Evolutionary conservation across 345 rosid genomes (phyloP).

Genomic region (Citrus mangshanensis): DNA sequence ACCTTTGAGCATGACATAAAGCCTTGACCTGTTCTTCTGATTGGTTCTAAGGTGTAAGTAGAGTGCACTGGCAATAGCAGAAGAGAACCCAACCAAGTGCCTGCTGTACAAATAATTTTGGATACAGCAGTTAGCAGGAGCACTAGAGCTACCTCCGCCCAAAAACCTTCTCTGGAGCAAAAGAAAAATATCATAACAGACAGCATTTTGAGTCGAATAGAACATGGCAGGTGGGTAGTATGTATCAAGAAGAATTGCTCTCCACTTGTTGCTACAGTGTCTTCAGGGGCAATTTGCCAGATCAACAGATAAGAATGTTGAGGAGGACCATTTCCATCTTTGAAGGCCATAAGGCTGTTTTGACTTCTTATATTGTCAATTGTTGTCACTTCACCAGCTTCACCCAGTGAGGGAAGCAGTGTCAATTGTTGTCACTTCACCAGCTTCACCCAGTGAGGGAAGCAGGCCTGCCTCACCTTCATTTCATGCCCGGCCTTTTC

Average conservation of each 20-base stretch:
- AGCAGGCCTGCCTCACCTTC: neutral
- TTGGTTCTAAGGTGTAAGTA: neutral
- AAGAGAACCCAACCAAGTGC: neutral
- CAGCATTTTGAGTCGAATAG: neutral
- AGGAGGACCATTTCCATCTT: neutral
- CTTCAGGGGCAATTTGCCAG: neutral
- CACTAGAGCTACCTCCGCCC: neutral
- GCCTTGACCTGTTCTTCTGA: neutral
- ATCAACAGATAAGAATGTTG: neutral
- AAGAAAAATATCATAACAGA: neutral
- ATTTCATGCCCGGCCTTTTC: conserved; percentile 32
- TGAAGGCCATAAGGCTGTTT: neutral
- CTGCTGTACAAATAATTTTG: neutral
- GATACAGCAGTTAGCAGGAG: neutral
- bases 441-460: neutral
- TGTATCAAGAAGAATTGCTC: neutral
- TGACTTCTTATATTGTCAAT: neutral
- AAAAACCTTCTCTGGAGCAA: neutral
- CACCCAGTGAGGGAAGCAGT: neutral
- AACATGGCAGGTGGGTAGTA: neutral
- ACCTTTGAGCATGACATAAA: neutral
- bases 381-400: neutral
- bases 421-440: neutral
- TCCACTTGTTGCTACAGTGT: neutral
- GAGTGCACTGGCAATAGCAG: neutral